These are phyloP conservation scores for Kregervanrija delftensis DNA, from an alignment of 805 yeast genomes.

Conservation along the genomic window DNA sequence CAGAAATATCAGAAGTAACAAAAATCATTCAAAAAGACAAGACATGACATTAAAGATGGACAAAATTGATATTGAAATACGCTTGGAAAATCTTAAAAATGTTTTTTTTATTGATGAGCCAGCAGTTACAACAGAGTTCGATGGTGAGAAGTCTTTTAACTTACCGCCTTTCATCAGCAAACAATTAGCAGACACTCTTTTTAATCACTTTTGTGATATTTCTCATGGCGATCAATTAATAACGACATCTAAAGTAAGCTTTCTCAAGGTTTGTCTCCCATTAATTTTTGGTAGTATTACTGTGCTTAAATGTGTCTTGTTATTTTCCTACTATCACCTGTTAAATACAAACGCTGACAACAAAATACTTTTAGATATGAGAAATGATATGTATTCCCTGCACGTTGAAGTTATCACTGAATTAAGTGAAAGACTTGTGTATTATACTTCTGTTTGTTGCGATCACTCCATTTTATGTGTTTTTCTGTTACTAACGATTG, in stretches of 20 bases:
- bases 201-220: slow-evolving; percentile 8
- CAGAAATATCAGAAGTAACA: background rate
- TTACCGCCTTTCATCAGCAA: slow-evolving; percentile 9
- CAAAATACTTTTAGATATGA: background rate
- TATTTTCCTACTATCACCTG: slow-evolving; percentile 12
- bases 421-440: slow-evolving; percentile 8
- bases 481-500: slow-evolving; percentile 11
- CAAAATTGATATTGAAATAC: slow-evolving; percentile 6
- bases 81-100: slow-evolving; percentile 8
- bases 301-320: slow-evolving; percentile 12
- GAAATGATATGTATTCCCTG: background rate
- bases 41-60: background rate
- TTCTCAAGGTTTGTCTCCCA: slow-evolving; percentile 12
- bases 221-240: slow-evolving; percentile 1
- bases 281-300: slow-evolving; percentile 14
- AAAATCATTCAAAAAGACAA: background rate
- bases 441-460: slow-evolving; percentile 14
- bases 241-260: slow-evolving; percentile 1
- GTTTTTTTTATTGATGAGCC: slow-evolving; percentile 11
- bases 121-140: slow-evolving; percentile 7
- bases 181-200: slow-evolving; percentile 8
- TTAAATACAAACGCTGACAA: background rate
- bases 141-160: slow-evolving; percentile 6
- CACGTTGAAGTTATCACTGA: slow-evolving; percentile 10
- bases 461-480: slow-evolving; percentile 16